These are phyloP conservation scores for Melampsora larici-populina DNA, from an alignment of 1,284 basidiomycete genomes.

Conservation along the genomic window DNA sequence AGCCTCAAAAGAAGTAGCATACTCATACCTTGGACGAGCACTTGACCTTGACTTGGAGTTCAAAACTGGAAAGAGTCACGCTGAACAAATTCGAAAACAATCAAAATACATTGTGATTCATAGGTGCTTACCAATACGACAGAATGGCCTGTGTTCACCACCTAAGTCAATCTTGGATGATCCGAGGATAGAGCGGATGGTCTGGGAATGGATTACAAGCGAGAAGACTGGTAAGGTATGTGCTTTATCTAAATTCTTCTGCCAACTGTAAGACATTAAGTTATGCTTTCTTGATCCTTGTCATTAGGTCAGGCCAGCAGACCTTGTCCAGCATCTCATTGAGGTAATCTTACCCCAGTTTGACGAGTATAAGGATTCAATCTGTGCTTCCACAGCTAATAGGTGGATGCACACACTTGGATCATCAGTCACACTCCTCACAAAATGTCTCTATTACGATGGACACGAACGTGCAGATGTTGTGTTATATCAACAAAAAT, in stretches of 20 bases:
- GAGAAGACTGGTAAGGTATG: not conserved
- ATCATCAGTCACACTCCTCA: slow-evolving; percentile 2
- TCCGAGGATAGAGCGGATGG: not conserved
- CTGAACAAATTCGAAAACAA: not conserved
- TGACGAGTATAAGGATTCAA: not conserved
- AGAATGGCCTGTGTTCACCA: not conserved
- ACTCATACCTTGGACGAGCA: not conserved
- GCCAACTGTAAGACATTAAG: not conserved
- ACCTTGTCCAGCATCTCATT: not conserved
- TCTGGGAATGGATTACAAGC: not conserved
- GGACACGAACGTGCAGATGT: slow-evolving; percentile 18
- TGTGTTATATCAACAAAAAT: not conserved
- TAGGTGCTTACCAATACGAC: not conserved
- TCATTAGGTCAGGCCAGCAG: not conserved
- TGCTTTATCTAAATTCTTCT: too few species aligned
- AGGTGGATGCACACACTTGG: slow-evolving; percentile 28
- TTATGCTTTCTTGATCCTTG: not conserved
- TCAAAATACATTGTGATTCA: not conserved
- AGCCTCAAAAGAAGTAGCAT: not conserved
- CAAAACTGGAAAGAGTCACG: not conserved
- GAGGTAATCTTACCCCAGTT: slow-evolving; percentile 8
- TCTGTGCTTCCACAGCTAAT: not conserved
- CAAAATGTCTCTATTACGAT: slow-evolving; percentile 31
- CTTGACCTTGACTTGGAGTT: not conserved
- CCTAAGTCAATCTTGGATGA: not conserved